Base-by-base conservation (phyloP, 148 eudicot genomes). In the Hydrangea macrophylla region DNA sequence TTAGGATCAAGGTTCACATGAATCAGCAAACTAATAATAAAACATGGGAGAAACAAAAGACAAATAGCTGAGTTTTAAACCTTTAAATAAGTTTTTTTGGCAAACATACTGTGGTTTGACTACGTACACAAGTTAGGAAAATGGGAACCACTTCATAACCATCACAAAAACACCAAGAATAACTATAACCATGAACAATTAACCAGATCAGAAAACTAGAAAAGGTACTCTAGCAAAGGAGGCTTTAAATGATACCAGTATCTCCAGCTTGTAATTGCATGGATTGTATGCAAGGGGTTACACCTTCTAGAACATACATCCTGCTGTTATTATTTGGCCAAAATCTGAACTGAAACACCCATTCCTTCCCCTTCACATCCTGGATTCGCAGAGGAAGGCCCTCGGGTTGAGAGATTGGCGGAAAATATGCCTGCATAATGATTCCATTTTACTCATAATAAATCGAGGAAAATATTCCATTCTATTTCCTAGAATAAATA, bases 311-410 rank as follows among this genome's bases (percentile, higher is more conserved):
- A 64, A 94, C 99, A 64, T 94, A 94, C 99, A 94, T 94, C 72
- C 99, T 81, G 82, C 99, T 94, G 75, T 94, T 94, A 73, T 94
- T 94, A 65, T 94, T 94, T 26, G 99, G 99, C 99, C 99, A 94
- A 82, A 91, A 94, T 58, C 99, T 84, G 79, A 91, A 94, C 85
- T 94, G 99, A 70, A 94, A 94, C 48, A 83, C 71, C 99, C 99
- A 94, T 70, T 94, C 99, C 78, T 84, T 94, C 27, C 99, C 99
- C 85, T 94, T 89, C 33, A 91, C 85, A 65, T 94, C 99, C 77
- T 91, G 97, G 77, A 94, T 94, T 76, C 86, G 85, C 64, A 94
- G 73, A 68, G 99, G 99, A 73, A 94, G 88, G 60, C 99, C 99
- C 71, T 94, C 99, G 8, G 97, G 85, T 79, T 94, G 97, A 68